Evolutionary conservation across 177 flowering plant species (phyloP).

Genomic region (Viscum album): DNA sequence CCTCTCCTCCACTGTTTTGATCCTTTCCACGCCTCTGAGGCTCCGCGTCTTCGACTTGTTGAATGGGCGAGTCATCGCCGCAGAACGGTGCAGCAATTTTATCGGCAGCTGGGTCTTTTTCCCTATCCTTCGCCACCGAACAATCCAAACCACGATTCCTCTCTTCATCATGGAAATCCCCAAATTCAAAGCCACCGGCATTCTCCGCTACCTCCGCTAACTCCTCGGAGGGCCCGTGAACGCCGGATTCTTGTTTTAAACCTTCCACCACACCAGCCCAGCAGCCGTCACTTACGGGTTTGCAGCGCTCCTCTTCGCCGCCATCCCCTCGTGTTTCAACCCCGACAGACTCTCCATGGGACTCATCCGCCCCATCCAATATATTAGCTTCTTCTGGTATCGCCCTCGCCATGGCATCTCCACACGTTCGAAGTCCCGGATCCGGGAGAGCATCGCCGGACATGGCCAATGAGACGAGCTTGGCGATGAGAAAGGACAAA

Average conservation of each 20-base stretch:
- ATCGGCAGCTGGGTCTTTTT: background rate
- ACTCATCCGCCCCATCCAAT: background rate
- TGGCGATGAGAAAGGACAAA: conserved; percentile 44
- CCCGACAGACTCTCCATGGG: background rate
- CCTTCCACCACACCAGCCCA: background rate
- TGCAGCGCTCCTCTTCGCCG: background rate
- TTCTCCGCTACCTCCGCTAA: background rate
- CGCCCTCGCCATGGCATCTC: conserved; percentile 8
- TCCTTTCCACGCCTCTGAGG: background rate
- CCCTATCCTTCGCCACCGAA: conserved; percentile 7
- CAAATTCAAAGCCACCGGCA: background rate
- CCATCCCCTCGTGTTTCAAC: conserved; percentile 6
- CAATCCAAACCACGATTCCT: background rate
- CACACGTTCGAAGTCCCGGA: background rate
- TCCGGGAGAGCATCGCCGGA: background rate
- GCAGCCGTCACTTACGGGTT: background rate
- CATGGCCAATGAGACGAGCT: conserved; percentile 19
- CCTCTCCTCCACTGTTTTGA: conserved; percentile 7
- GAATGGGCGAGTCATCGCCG: background rate
- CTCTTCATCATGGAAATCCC: background rate
- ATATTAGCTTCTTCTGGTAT: background rate
- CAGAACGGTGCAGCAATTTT: too few relatives aligned
- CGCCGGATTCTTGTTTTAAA: background rate
- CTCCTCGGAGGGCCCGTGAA: conserved; percentile 5
- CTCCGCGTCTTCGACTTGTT: conserved; percentile 17